A percentile compares a stretch with the other conserved stretches of the same genome.
Conservation (phyloP, 2,329 filamentous ascomycete species). For the Arthrobotrys sinensis region DNA sequence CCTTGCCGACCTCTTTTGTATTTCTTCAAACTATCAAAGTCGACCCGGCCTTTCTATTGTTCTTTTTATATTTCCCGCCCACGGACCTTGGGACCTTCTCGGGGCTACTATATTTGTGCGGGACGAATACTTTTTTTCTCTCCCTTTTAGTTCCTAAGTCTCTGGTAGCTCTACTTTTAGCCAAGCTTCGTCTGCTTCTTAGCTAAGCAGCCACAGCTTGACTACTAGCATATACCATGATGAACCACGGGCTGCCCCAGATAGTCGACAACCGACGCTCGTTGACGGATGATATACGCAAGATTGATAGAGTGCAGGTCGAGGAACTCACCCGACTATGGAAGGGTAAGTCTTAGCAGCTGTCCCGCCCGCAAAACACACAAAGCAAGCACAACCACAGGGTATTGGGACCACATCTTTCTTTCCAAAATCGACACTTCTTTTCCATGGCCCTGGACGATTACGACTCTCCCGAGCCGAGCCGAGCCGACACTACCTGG, state of each 20-base stretch:
- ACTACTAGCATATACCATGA: slow-evolving; percentile 43
- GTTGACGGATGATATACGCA: slow-evolving; percentile 67
- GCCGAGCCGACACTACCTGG: slow-evolving; percentile 38
- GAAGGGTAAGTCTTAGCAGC: slow-evolving; percentile 68
- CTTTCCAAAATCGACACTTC: slow-evolving; percentile 48
- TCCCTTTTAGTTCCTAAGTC: slow-evolving; percentile 10
- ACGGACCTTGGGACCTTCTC: slow-evolving; percentile 17
- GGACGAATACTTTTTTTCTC: slow-evolving; percentile 17
- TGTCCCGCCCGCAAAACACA: slow-evolving; percentile 53
- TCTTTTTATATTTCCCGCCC: slow-evolving; percentile 30
- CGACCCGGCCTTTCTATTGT: slow-evolving; percentile 20
- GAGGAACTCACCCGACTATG: slow-evolving; percentile 69
- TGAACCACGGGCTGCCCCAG: slow-evolving; percentile 59
- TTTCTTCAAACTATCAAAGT: slow-evolving; percentile 18
- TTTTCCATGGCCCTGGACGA: slow-evolving; percentile 42
- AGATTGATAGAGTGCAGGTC: slow-evolving; percentile 67
- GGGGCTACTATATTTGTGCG: slow-evolving; percentile 8
- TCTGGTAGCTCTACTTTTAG: slow-evolving; percentile 16
- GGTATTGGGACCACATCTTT: slow-evolving; percentile 61
- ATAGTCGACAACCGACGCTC: slow-evolving; percentile 68
- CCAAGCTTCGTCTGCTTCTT: slow-evolving; percentile 31
- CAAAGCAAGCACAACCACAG: slow-evolving; percentile 55
- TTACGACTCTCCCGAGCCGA: slow-evolving; percentile 33
- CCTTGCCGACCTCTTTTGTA: slow-evolving; percentile 31
- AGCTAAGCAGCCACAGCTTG: slow-evolving; percentile 16